Base-by-base conservation (phyloP, 2,329 filamentous ascomycete genomes). In the Ascochyta rabiei region DNA sequence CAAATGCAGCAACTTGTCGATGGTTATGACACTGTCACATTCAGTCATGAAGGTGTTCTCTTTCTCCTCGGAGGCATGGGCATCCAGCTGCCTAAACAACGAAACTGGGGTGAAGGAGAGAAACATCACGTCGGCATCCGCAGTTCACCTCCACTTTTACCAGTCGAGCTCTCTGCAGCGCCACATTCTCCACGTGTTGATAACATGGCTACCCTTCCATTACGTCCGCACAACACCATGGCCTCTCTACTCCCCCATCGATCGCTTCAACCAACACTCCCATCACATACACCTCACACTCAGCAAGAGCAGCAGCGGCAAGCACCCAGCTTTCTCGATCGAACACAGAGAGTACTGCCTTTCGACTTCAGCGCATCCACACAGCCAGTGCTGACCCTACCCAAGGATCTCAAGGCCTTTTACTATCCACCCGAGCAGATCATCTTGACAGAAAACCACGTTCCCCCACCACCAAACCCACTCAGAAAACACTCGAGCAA, bases 141-240 rank as follows among this genome's bases (percentile, higher is more conserved):
- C 97, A 97, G 45, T 49, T 49, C 48, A 88, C 91, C 79, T 90
- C 96, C 3, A 93, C 97, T 81, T 97, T 93, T 6, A 93, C 50
- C 23, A 41, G 35, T 15, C 23, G 13, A 18, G 2, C 24, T 2
- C 4, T 13, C 28, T 6, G 13, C 18, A 49, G 10, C 10, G 28
- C 10, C n/a, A 24, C 6, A 16, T 48, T 46, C 42, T 44, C 18
- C 34, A 13, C 21, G 8, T 3, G 26, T 13, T 8, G 38, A 48
- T 2, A 31, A 38, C 6, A 42, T 53, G 35, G 18, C 24, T 16
- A 9, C 43, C 12, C 16, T 45, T 13, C 30, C 37, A 30, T 8
- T 30, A 24, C 37, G 15, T 13, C n/a, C 44, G 15, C 2, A 13
- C 15, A 19, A 24, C 40, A 30, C 13, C 34, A 33, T 50, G 31